Evolutionary conservation across 441 rosid genomes (phyloP).

Genomic region (Pelargonium cotyledonis): DNA sequence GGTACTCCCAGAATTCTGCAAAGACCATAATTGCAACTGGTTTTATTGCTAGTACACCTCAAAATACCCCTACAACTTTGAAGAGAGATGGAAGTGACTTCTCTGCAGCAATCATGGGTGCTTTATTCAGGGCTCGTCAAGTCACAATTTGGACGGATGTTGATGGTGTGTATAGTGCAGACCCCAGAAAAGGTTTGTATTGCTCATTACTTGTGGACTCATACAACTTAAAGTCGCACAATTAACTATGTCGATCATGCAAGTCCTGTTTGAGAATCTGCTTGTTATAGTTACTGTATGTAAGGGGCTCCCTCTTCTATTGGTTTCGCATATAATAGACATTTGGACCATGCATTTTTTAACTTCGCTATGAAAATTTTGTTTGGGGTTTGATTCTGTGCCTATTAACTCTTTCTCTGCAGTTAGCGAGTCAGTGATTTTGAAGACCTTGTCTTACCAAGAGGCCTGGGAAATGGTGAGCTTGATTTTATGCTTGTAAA

Average conservation of each 20-base stretch:
- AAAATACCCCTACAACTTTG: constrained; percentile 90
- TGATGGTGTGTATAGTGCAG: constrained; percentile 93
- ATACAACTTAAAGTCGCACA: not conserved
- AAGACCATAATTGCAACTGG: constrained; percentile 79
- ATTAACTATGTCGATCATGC: not conserved
- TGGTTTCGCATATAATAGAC: not conserved
- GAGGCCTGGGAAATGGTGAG: constrained; percentile 99
- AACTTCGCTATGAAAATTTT: constrained; percentile 6
- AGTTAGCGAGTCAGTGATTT: constrained; percentile 92
- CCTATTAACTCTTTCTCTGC: constrained; percentile 26
- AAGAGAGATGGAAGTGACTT: constrained; percentile 99
- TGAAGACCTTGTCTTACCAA: constrained; percentile 77
- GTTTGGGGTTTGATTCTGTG: constrained; percentile 14
- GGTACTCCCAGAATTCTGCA: constrained; percentile 62
- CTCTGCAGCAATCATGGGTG: constrained; percentile 96
- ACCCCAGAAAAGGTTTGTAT: constrained; percentile 86
- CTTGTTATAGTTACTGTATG: not conserved
- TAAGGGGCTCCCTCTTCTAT: not conserved
- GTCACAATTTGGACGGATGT: constrained; percentile 98
- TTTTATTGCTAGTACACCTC: constrained; percentile 90
- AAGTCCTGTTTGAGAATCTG: not conserved
- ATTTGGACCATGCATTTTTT: not conserved
- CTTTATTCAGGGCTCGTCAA: constrained; percentile 68
- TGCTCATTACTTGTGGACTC: not conserved
- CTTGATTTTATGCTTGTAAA: constrained; percentile 21